A percentile compares a stretch with the other conserved stretches of the same genome.
Conservation (phyloP, 768 basidiomycete genomes). For the Boletus fagicola region DNA sequence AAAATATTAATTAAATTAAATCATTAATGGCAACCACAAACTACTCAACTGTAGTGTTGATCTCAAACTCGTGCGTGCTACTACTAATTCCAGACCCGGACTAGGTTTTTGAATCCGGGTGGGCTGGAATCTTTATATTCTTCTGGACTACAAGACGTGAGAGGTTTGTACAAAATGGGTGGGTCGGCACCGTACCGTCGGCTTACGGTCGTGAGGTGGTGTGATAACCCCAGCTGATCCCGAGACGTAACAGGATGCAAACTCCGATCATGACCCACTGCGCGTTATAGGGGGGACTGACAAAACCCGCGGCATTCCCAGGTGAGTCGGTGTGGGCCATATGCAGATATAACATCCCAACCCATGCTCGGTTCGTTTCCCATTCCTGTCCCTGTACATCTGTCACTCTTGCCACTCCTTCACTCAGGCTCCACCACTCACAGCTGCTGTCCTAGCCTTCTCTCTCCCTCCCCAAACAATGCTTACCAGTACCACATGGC, state of each 20-base stretch:
- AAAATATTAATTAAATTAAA: too few species aligned
- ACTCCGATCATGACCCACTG: background rate
- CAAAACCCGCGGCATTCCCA: constrained; percentile 17
- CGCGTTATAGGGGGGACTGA: too few species aligned
- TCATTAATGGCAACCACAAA: too few species aligned
- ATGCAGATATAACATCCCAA: constrained; percentile 23
- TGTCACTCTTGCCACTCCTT: background rate
- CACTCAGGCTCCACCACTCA: background rate
- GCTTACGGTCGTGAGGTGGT: background rate
- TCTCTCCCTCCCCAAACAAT: constrained; percentile 8
- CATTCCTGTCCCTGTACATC: background rate
- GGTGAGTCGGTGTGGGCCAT: background rate
- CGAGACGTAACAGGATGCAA: background rate
- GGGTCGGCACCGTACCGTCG: background rate
- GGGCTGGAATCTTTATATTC: too few species aligned
- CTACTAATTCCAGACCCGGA: too few species aligned
- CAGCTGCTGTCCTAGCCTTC: too few species aligned
- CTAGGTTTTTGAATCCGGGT: too few species aligned
- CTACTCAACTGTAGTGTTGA: too few species aligned
- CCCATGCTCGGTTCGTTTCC: background rate
- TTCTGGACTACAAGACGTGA: too few species aligned
- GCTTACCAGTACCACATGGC: constrained; percentile 30
- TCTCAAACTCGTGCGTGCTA: too few species aligned
- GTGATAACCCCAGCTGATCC: background rate
- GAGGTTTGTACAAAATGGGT: too few species aligned